Percentiles rank a stretch among this genome's conserved stretches.
phyloP scores from a whole-genome alignment of 2,329 filamentous ascomycete species.

The Cadophora malorum region DNA sequence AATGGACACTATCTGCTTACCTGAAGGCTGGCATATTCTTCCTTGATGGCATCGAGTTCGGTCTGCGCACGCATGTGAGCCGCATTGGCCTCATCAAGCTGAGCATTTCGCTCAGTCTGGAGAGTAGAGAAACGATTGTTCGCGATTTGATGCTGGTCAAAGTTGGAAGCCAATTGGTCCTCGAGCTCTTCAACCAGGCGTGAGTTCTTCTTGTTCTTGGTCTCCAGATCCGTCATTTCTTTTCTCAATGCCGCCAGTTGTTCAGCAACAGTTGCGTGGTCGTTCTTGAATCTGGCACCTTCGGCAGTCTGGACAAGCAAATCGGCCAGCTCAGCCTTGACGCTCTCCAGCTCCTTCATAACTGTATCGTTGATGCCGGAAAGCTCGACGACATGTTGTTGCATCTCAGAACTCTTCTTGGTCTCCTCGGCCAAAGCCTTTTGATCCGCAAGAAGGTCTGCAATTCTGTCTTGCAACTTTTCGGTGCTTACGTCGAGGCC shows the following conservation, averaged over 20 bases:
- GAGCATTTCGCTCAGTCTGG: conserved; percentile 74
- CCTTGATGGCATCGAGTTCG: conserved; percentile 70
- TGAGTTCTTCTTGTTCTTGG: conserved; percentile 86
- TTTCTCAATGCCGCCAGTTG: conserved; percentile 68
- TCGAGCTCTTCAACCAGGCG: conserved; percentile 94
- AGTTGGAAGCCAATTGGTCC: conserved; percentile 93
- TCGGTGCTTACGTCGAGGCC: conserved; percentile 71
- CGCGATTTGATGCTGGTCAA: conserved; percentile 86
- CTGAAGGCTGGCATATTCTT: conserved; percentile 78
- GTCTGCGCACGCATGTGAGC: conserved; percentile 67
- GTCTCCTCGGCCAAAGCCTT: conserved; percentile 65
- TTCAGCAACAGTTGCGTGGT: conserved; percentile 57
- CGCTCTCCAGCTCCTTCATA: conserved; percentile 66
- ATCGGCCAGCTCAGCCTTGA: conserved; percentile 60
- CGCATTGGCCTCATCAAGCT: conserved; percentile 79
- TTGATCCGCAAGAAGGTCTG: conserved; percentile 62
- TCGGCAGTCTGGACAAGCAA: conserved; percentile 57
- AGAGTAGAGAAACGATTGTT: conserved; percentile 86
- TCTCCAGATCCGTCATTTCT: conserved; percentile 67
- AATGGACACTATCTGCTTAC: conserved; percentile 37
- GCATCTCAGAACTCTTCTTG: conserved; percentile 62
- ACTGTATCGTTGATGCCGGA: conserved; percentile 63
- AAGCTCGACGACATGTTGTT: conserved; percentile 61
- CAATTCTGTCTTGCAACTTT: conserved; percentile 68
- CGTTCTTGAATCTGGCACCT: conserved; percentile 51